A percentile compares a stretch with the other conserved stretches of the same genome.
Evolutionary conservation across 2,329 filamentous ascomycete genomes (phyloP).

Genomic region (Sclerotinia trifoliorum): DNA sequence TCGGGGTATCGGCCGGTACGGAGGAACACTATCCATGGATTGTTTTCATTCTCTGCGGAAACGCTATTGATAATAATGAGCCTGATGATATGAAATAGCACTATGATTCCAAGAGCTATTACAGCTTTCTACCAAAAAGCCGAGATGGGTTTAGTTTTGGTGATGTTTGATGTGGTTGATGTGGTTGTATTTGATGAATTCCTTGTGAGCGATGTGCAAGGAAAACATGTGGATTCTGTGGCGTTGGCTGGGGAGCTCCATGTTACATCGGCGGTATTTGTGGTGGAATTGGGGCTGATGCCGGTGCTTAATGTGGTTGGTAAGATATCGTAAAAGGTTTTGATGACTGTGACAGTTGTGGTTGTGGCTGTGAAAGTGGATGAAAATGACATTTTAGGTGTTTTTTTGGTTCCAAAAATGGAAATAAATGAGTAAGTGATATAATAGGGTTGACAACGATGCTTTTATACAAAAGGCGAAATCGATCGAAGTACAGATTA

Average conservation of each 20-base stretch:
- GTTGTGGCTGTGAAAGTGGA: no score
- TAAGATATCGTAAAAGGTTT: neutral
- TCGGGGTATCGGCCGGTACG: neutral
- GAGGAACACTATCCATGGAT: neutral
- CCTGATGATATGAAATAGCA: neutral
- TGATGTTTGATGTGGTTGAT: neutral
- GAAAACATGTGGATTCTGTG: neutral
- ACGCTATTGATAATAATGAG: neutral
- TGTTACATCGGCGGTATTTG: neutral
- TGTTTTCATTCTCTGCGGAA: neutral
- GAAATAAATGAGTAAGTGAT: no score
- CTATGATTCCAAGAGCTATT: neutral
- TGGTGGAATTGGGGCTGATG: neutral
- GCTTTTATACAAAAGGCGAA: no score
- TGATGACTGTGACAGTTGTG: neutral
- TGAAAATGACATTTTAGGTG: neutral
- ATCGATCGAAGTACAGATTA: no score
- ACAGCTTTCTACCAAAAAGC: neutral
- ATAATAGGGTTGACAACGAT: no score
- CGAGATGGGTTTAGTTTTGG: neutral
- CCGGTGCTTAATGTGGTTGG: neutral
- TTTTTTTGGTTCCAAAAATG: no score
- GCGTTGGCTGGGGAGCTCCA: neutral
- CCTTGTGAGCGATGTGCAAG: neutral
- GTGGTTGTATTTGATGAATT: neutral